phyloP scores from a whole-genome alignment of 169 alveolate species.

The Cryptosporidium parvum region DNA sequence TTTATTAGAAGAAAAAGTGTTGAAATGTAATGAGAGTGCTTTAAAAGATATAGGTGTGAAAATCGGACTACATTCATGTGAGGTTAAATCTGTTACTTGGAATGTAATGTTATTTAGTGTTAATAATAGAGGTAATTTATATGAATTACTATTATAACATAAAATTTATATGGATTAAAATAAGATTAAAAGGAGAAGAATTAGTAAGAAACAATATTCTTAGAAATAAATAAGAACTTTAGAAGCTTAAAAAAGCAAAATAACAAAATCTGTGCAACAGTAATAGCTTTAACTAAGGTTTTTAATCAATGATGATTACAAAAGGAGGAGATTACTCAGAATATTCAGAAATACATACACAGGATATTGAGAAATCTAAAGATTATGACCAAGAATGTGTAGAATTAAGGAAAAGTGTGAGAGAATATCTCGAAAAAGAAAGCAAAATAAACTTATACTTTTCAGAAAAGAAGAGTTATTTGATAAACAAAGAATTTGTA shows the following conservation, averaged over 20 bases:
- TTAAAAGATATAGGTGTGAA: neutral
- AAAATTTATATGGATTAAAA: too few species aligned
- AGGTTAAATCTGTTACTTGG: neutral
- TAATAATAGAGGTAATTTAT: neutral
- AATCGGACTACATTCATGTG: neutral
- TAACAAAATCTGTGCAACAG: neutral
- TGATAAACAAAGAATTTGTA: conserved; percentile 12
- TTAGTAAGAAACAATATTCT: neutral
- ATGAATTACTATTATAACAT: too few species aligned
- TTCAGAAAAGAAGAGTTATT: neutral
- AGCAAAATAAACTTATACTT: neutral
- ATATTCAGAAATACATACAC: conserved; percentile 12
- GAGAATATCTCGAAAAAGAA: conserved; percentile 1
- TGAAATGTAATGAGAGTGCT: neutral
- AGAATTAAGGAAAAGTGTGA: neutral
- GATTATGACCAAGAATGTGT: conserved; percentile 1
- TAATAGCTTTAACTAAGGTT: neutral
- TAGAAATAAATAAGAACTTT: neutral
- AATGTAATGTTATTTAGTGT: neutral
- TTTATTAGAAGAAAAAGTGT: neutral
- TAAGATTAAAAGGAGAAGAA: neutral
- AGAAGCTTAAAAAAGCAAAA: neutral
- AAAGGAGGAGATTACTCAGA: conserved; percentile 34
- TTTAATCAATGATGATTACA: neutral
- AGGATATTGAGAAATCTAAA: neutral